phyloP scores from a whole-genome alignment of 352 stramenopile species.

The Globisporangium orthogonon region DNA sequence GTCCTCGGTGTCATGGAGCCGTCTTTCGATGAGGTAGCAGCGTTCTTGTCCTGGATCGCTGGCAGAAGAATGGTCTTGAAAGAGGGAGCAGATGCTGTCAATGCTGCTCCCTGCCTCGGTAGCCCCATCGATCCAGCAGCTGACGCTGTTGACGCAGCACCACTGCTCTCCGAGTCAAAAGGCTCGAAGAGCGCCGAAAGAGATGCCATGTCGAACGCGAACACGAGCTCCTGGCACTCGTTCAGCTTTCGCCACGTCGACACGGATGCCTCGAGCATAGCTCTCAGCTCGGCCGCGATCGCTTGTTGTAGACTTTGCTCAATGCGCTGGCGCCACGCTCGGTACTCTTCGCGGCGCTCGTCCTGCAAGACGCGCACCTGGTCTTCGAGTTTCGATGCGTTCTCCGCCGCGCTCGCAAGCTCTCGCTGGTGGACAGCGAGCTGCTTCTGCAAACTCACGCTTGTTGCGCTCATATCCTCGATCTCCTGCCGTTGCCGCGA shows the following conservation, averaged over 20 bases:
- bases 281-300: slow-evolving; percentile 19
- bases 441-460: slow-evolving; percentile 24
- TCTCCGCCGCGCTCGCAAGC: slow-evolving; percentile 7
- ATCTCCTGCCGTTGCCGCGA: slow-evolving; percentile 24
- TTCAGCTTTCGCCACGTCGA: slow-evolving; percentile 31
- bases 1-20: neutral
- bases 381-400: slow-evolving; percentile 17
- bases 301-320: slow-evolving; percentile 26
- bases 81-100: slow-evolving; percentile 1
- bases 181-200: slow-evolving; percentile 4
- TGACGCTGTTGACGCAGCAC: neutral
- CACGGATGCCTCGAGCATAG: slow-evolving; percentile 24
- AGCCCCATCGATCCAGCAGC: neutral
- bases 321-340: slow-evolving; percentile 20
- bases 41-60: slow-evolving; percentile 2
- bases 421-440: slow-evolving; percentile 19
- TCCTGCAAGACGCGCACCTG: slow-evolving; percentile 30
- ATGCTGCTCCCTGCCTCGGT: neutral
- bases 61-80: neutral
- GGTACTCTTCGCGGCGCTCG: slow-evolving; percentile 27
- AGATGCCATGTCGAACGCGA: slow-evolving; percentile 7
- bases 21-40: neutral
- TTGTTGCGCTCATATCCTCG: slow-evolving; percentile 13
- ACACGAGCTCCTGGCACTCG: slow-evolving; percentile 23
- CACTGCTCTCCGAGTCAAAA: neutral